A percentile compares a stretch with the other conserved stretches of the same genome.
These are phyloP conservation scores for Calonectria pseudoreteaudii DNA, from an alignment of 2,329 filamentous ascomycete genomes.

Conservation along the genomic window DNA sequence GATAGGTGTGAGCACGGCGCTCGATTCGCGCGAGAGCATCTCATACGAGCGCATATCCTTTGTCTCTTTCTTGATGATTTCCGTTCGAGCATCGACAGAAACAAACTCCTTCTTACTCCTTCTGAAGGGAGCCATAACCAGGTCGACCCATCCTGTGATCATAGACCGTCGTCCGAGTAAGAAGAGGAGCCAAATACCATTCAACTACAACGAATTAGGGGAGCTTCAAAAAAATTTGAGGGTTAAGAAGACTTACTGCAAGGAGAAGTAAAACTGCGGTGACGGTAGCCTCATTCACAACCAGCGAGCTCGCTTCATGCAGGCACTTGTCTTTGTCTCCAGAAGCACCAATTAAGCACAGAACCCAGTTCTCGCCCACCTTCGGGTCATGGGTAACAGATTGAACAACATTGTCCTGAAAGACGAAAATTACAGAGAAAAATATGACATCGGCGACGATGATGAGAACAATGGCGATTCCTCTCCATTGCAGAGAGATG, in stretches of 20 bases:
- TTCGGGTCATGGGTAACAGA: conserved; percentile 65
- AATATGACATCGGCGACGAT: conserved; percentile 94
- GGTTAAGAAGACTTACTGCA: conserved; percentile 66
- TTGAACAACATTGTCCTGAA: conserved; percentile 80
- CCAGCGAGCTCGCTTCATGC: conserved; percentile 67
- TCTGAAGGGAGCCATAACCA: conserved; percentile 63
- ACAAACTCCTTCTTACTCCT: conserved; percentile 83
- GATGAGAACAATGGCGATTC: conserved; percentile 88
- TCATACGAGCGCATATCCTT: conserved; percentile 80
- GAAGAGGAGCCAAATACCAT: conserved; percentile 86
- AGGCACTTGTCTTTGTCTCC: conserved; percentile 76
- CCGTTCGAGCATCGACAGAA: conserved; percentile 80
- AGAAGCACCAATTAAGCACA: conserved; percentile 71
- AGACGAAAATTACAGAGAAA: conserved; percentile 92
- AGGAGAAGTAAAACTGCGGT: conserved; percentile 86
- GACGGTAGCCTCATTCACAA: conserved; percentile 81
- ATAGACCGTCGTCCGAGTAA: conserved; percentile 88
- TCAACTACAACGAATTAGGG: conserved; percentile 64
- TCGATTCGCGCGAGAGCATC: conserved; percentile 76
- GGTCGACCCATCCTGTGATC: conserved; percentile 83
- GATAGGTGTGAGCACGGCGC: conserved; percentile 65
- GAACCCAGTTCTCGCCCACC: conserved; percentile 74
- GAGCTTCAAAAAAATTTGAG: neutral
- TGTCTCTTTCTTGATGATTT: conserved; percentile 69
- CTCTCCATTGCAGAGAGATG: conserved; percentile 92